These are phyloP conservation scores for Platanus orientalis DNA, from an alignment of 164 flowering plant genomes.

Conservation along the genomic window DNA sequence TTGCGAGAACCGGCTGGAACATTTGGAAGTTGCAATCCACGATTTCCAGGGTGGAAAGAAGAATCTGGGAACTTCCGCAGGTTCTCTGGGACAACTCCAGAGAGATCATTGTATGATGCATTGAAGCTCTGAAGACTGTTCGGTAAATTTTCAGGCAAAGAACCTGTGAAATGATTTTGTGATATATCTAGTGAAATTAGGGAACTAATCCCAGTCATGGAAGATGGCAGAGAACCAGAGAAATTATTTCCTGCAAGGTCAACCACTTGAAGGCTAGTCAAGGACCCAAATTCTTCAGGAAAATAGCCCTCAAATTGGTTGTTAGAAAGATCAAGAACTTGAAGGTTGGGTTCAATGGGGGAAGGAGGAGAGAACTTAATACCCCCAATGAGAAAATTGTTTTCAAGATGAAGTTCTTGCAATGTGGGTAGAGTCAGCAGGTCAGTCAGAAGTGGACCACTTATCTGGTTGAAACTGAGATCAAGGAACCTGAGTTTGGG, in stretches of 20 bases:
- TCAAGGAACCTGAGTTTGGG: slow-evolving; percentile 77
- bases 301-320: slow-evolving; percentile 64
- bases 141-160: slow-evolving; percentile 67
- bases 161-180: slow-evolving; percentile 72
- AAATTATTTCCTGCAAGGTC: slow-evolving; percentile 68
- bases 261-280: slow-evolving; percentile 54
- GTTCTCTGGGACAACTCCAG: slow-evolving; percentile 82
- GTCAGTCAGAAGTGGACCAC: slow-evolving; percentile 48
- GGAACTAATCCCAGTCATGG: slow-evolving; percentile 44
- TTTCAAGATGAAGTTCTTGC: slow-evolving; percentile 66
- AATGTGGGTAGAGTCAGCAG: slow-evolving; percentile 58
- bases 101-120: slow-evolving; percentile 80
- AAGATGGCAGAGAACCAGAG: slow-evolving; percentile 77
- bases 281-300: slow-evolving; percentile 59
- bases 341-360: slow-evolving; percentile 39
- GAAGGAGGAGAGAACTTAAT: slow-evolving; percentile 43
- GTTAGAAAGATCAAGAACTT: slow-evolving; percentile 74
- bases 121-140: slow-evolving; percentile 56
- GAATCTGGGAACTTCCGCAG: slow-evolving; percentile 68
- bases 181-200: slow-evolving; percentile 67
- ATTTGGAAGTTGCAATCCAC: slow-evolving; percentile 45
- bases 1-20: slow-evolving; percentile 43
- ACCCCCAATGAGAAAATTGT: slow-evolving; percentile 51
- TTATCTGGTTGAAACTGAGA: slow-evolving; percentile 70
- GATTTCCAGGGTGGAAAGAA: slow-evolving; percentile 88